Evolutionary conservation across 495 filamentous ascomycete species (phyloP).

Genomic region (Trichoderma orchidacearum): DNA sequence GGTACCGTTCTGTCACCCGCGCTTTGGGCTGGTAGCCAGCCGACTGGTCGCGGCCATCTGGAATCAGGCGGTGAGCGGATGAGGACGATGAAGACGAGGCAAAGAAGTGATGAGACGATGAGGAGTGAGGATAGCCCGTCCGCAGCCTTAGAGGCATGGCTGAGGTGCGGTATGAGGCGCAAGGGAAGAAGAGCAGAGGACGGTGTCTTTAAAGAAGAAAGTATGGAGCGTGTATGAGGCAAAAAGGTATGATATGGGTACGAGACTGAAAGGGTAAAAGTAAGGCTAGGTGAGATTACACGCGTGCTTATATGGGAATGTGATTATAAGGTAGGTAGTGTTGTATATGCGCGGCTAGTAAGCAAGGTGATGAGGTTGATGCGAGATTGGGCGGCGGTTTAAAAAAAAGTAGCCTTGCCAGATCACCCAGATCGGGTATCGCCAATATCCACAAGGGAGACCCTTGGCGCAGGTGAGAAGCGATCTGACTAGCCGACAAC

Average conservation of each 20-base stretch:
- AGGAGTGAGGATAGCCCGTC: neutral
- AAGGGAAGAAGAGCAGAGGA: neutral
- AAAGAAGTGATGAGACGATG: neutral
- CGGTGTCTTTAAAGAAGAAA: neutral
- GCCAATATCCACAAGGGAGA: neutral
- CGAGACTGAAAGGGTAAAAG: neutral
- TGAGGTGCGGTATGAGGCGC: neutral
- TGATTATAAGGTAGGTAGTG: neutral
- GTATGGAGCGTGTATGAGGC: neutral
- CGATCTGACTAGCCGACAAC: neutral
- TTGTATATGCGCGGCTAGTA: neutral
- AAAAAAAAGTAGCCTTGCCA: neutral
- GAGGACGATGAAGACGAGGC: neutral
- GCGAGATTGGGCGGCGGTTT: neutral
- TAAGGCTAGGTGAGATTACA: neutral
- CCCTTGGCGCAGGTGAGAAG: neutral
- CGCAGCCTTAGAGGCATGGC: neutral
- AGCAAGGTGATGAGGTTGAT: neutral
- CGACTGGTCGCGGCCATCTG: conserved; percentile 30
- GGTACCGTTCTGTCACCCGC: conserved; percentile 78
- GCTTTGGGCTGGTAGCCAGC: conserved; percentile 70
- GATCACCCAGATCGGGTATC: neutral
- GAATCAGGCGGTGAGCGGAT: conserved; percentile 6
- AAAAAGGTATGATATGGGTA: neutral
- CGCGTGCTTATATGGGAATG: neutral